A percentile compares a stretch with the other conserved stretches of the same genome.
These are phyloP conservation scores for Symbiodinium natans DNA, from an alignment of 73 alveolate species.

Conservation along the genomic window DNA sequence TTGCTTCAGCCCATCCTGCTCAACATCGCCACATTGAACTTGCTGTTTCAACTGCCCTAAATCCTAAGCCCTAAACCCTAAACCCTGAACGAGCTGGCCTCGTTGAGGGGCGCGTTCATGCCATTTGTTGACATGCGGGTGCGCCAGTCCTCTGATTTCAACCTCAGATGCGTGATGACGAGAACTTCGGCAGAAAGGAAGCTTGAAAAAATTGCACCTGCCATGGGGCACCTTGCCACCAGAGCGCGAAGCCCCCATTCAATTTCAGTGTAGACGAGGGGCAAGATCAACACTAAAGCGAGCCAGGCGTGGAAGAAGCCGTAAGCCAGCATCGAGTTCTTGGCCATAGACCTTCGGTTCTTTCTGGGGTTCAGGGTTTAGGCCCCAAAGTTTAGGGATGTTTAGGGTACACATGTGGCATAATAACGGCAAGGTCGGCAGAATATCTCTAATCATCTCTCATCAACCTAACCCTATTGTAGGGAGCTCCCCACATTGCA, in stretches of 20 bases:
- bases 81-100: neutral
- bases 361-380: no score
- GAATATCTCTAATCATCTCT: no score
- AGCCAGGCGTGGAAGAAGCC: slow-evolving; percentile 25
- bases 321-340: neutral
- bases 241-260: no score
- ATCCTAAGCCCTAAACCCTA: neutral
- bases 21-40: neutral
- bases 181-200: no score
- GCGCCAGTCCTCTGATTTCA: slow-evolving; percentile 33
- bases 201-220: no score
- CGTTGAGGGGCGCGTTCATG: slow-evolving; percentile 38
- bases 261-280: neutral
- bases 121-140: slow-evolving; percentile 42
- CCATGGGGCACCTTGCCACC: no score
- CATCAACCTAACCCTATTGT: no score
- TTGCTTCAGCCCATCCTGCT: slow-evolving; percentile 35
- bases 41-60: no score
- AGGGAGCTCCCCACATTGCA: neutral
- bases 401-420: no score
- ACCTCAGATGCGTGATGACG: neutral
- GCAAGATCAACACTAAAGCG: slow-evolving; percentile 38
- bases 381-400: no score
- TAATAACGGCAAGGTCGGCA: no score
- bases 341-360: slow-evolving; percentile 25